A percentile compares a stretch with the other conserved stretches of the same genome.
These are phyloP conservation scores for Aureobasidium melanogenum DNA, from an alignment of 2,329 filamentous ascomycete genomes.

Conservation along the genomic window DNA sequence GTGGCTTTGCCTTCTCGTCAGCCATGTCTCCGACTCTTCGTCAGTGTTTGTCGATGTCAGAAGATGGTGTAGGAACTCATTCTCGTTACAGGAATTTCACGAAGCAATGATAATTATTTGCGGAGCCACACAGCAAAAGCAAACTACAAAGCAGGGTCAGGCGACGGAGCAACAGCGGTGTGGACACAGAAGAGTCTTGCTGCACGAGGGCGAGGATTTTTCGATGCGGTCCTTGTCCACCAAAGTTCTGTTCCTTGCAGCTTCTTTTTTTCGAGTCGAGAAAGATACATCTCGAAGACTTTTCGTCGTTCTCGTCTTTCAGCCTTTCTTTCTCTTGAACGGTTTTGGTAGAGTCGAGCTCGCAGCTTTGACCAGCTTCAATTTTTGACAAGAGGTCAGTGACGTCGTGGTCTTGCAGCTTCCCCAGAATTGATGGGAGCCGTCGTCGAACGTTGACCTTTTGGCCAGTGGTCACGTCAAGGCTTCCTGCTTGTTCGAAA, in stretches of 20 bases:
- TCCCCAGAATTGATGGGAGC: neutral
- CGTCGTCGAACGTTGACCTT: neutral
- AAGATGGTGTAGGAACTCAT: neutral
- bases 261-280: neutral
- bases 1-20: neutral
- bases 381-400: neutral
- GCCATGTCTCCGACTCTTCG: neutral
- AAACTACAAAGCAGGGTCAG: neutral
- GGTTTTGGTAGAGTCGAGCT: no score
- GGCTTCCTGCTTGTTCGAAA: constrained; percentile 1
- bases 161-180: neutral
- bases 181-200: neutral
- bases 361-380: neutral
- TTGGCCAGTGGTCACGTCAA: constrained; percentile 5
- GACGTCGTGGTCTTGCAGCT: neutral
- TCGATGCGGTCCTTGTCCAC: neutral
- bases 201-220: neutral
- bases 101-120: neutral
- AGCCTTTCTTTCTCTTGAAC: no score
- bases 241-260: no score
- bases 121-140: neutral
- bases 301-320: no score
- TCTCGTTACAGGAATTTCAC: neutral
- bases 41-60: neutral
- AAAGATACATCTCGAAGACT: no score